Evolutionary conservation across 345 rosid species (phyloP).

Genomic region (Syzygium aromaticum): DNA sequence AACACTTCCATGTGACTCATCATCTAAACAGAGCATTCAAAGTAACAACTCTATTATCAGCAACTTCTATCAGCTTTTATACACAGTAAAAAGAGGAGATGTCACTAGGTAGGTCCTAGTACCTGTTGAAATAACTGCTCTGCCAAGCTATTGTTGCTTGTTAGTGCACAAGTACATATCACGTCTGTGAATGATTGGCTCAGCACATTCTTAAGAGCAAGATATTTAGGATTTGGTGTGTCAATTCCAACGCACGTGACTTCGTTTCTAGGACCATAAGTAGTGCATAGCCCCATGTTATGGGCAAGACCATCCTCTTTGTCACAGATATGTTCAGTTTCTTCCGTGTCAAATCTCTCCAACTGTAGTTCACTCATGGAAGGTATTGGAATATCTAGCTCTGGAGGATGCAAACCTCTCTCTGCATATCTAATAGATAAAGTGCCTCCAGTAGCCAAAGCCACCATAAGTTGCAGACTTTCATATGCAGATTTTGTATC

Average conservation of each 20-base stretch:
- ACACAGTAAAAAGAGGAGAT: neutral
- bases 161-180: slow-evolving; percentile 52
- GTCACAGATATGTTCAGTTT: slow-evolving; percentile 7
- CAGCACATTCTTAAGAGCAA: slow-evolving; percentile 24
- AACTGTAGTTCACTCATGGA: slow-evolving; percentile 24
- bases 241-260: slow-evolving; percentile 11
- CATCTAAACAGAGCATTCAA: neutral
- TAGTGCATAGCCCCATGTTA: slow-evolving; percentile 7
- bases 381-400: slow-evolving; percentile 68
- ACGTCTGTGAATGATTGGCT: slow-evolving; percentile 53
- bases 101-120: neutral
- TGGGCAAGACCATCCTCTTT: slow-evolving; percentile 11
- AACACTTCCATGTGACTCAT: neutral
- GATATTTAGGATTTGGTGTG: slow-evolving; percentile 6
- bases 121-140: slow-evolving; percentile 76
- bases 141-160: slow-evolving; percentile 46
- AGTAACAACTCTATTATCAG: neutral
- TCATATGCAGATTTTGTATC: slow-evolving; percentile 66
- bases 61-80: neutral
- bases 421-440: slow-evolving; percentile 6
- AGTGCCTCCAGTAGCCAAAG: slow-evolving; percentile 26
- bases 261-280: slow-evolving; percentile 6
- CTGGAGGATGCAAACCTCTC: slow-evolving; percentile 31
- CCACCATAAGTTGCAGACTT: slow-evolving; percentile 67
- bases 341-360: slow-evolving; percentile 20